Evolutionary conservation across 2,329 filamentous ascomycete genomes (phyloP).

Genomic region (Didymella segeticola): DNA sequence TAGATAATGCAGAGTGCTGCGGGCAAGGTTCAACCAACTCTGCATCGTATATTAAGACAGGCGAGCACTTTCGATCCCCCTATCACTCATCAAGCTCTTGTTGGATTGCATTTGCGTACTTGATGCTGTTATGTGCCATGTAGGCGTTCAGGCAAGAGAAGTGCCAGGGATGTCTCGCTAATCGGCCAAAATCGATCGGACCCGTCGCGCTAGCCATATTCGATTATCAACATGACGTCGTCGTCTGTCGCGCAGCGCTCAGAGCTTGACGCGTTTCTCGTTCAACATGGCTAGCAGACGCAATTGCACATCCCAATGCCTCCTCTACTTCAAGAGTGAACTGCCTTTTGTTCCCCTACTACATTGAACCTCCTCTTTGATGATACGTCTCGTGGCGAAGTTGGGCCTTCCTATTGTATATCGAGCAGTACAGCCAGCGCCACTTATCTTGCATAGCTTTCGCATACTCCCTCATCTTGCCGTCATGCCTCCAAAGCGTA

Average conservation of each 20-base stretch:
- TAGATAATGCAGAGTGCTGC: too few species aligned
- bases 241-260: slow-evolving; percentile 18
- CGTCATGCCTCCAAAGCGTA: slow-evolving; percentile 42
- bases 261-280: slow-evolving; percentile 31
- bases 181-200: slow-evolving; percentile 19
- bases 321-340: slow-evolving; percentile 1
- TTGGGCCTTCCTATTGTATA: slow-evolving; percentile 26
- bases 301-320: slow-evolving; percentile 9
- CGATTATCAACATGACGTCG: slow-evolving; percentile 28
- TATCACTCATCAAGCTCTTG: not conserved
- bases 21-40: too few species aligned
- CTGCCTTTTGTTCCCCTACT: slow-evolving; percentile 5
- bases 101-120: not conserved
- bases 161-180: slow-evolving; percentile 17
- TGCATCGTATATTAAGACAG: too few species aligned
- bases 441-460: slow-evolving; percentile 18
- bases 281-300: slow-evolving; percentile 21
- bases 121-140: not conserved
- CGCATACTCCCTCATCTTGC: slow-evolving; percentile 9
- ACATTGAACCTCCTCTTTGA: slow-evolving; percentile 28
- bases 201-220: slow-evolving; percentile 13
- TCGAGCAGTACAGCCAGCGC: slow-evolving; percentile 26
- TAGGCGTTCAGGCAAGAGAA: slow-evolving; percentile 1
- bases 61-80: not conserved
- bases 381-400: slow-evolving; percentile 35